Conservation (phyloP, 2,329 filamentous ascomycete species). For the Plectosphaerella cucumerina region DNA sequence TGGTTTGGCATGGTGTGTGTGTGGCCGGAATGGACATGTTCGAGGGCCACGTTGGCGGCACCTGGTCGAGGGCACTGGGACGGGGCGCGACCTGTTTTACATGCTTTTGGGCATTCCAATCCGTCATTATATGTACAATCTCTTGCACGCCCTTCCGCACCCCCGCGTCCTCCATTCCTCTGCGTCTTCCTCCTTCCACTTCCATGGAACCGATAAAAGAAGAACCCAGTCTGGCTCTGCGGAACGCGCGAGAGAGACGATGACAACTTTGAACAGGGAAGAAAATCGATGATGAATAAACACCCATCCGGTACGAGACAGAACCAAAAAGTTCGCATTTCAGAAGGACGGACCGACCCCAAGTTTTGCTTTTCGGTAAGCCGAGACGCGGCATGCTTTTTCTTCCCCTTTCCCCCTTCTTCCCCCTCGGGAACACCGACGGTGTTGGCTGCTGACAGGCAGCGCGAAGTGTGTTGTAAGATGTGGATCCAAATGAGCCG, state of each 20-base stretch:
- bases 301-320: neutral
- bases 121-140: slow-evolving; percentile 1
- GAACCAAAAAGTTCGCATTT: neutral
- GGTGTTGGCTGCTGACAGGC: neutral
- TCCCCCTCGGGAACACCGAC: too few species aligned
- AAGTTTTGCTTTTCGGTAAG: too few species aligned
- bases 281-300: neutral
- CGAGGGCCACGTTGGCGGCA: too few species aligned
- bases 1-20: too few species aligned
- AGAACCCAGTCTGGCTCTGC: neutral
- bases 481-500: neutral
- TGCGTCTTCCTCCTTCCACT: too few species aligned
- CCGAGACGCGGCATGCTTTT: neutral
- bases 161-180: neutral
- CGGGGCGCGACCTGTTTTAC: neutral
- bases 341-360: too few species aligned
- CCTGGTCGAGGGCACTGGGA: too few species aligned
- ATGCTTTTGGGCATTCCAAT: neutral
- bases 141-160: neutral
- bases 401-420: neutral
- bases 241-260: neutral
- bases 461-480: neutral
- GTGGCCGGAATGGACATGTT: too few species aligned
- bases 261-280: neutral
- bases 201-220: neutral